These are phyloP conservation scores for Blastomyces emzantsi DNA, from an alignment of 2,329 filamentous ascomycete species.

Conservation along the genomic window DNA sequence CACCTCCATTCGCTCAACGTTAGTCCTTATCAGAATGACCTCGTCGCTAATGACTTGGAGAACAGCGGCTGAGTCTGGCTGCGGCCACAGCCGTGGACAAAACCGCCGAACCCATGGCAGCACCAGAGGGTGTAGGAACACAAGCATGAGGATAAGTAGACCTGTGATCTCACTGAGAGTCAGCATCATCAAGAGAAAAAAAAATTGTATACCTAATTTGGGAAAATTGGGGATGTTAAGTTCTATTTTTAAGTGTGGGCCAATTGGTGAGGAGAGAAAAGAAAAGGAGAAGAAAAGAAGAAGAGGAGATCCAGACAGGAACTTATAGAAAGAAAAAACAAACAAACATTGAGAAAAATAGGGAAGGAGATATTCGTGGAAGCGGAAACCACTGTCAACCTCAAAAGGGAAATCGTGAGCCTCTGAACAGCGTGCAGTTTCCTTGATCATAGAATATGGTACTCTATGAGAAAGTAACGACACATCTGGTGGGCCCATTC, in stretches of 20 bases:
- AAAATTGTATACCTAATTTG: too few species aligned
- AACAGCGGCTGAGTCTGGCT: background rate
- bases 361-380: slow-evolving; percentile 1
- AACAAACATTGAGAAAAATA: slow-evolving; percentile 1
- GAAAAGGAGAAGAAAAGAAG: slow-evolving; percentile 3
- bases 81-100: background rate
- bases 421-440: background rate
- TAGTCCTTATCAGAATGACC: background rate
- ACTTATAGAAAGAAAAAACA: background rate
- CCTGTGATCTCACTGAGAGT: background rate
- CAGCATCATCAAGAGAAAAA: background rate
- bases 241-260: background rate
- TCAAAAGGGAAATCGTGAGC: background rate
- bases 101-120: background rate
- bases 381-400: slow-evolving; percentile 2
- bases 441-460: background rate
- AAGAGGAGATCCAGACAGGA: background rate
- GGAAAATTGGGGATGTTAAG: background rate
- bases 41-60: background rate
- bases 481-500: background rate
- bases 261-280: slow-evolving; percentile 5
- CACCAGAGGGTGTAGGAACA: background rate
- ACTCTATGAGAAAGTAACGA: background rate
- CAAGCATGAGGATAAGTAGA: background rate
- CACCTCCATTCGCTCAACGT: background rate